Base-by-base conservation (phyloP, 306 rosid species). In the Vigna reflexopilosa region DNA sequence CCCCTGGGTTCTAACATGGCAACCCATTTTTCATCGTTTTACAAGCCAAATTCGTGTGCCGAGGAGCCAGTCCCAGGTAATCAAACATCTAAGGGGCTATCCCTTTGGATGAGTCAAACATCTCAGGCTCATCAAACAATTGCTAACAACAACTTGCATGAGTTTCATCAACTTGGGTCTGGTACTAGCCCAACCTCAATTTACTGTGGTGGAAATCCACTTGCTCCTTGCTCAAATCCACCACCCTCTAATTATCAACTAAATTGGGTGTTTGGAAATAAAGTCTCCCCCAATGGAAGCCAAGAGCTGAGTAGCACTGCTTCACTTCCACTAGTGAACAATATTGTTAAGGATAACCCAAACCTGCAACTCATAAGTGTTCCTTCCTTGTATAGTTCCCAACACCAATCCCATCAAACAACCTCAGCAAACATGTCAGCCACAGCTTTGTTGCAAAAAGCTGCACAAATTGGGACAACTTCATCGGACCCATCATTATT, bases 361-460 rank as follows among this genome's bases (percentile, higher is more conserved):
- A 76, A 67, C 52, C 28, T 64, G 14, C 80, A 83, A 40, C 73
- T 78, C 38, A 57, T 86, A 6, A 89, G 90, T 75, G 95, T 85
- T 77, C 91, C 90, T 86, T 90, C 92, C 13, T 73, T 91, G 81
- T 91, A 88, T 75, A 88, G 91, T 80, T 81, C 86, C 15, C 90
- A 92, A 77, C 86, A 84, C 11, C 84, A 84, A 20, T 16, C 87
- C 1, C 86, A 77, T 17, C 85, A 82, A 72, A 72, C 90, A 57
- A 76, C 76, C 7, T 81, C 84, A 15, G 82, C 84, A n/a, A 90
- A 86, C 72, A 88, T 91, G 95, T 93, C 98, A n/a, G 98, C 98
- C 44, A 93, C 98, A 5, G 98, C 98, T 71, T 84, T 93, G 84
- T 47, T 93, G 57, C 98, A 88, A 15, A 93, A 93, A 78, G 98